Base-by-base conservation (phyloP, 768 basidiomycete genomes). In the Termitomyces bulborhizus region DNA sequence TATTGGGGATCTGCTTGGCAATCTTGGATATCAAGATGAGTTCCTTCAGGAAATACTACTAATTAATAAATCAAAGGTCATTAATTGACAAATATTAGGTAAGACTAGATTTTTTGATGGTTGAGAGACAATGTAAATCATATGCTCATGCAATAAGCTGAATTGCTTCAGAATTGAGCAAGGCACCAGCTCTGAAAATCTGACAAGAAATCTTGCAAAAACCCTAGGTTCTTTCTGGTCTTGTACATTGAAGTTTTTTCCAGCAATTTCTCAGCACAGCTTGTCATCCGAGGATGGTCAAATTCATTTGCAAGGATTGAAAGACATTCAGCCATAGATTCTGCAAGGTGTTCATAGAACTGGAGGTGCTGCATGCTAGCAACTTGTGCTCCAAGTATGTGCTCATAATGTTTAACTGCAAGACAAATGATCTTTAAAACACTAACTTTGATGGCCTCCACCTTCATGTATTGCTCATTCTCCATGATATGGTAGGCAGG, bases 41-140 rank as follows among this genome's bases (percentile, higher is more conserved):
- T 60, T 86, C 81, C n/a, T 65, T 66, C 26, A n/a, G n/a, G n/a
- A n/a, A n/a, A n/a, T n/a, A n/a, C n/a, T n/a, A n/a, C n/a, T n/a
- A n/a, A n/a, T n/a, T n/a, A n/a, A n/a, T n/a, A n/a, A n/a, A n/a
- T n/a, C n/a, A n/a, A n/a, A n/a, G n/a, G n/a, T n/a, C n/a, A n/a
- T n/a, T n/a, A n/a, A n/a, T n/a, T n/a, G n/a, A 93, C 88, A 41
- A 97, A 92, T 85, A 99, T 94, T 0, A 93, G 91, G 66, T 98
- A 97, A 0, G 94, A 86, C 93, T 97, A 15, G 3, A 18, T n/a
- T 52, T 51, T 29, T 15, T 21, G 27, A 6, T 16, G 15, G 31
- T 18, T 42, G 4, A 27, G 7, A 29, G 16, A 18, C 11, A 6
- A 29, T 6, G n/a, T 16, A 3, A n/a, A 50, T 5, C 39, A 39